Base-by-base conservation (phyloP, 2,329 filamentous ascomycete species). In the Mariannaea sp. region DNA sequence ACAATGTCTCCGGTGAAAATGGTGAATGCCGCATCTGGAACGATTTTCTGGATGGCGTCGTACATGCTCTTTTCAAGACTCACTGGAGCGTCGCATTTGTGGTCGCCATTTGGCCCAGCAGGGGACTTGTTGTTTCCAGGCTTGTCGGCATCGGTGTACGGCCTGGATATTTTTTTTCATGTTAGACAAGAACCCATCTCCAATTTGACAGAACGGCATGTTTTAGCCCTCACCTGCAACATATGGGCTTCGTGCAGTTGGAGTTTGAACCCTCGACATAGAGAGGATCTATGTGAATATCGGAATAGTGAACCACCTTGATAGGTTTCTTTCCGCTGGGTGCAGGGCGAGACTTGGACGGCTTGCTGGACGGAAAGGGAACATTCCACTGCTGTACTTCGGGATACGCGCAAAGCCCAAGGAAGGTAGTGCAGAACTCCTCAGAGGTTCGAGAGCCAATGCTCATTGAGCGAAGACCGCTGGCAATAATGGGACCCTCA, bases 1-100 rank as follows among this genome's bases (percentile, higher is more conserved):
- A 84, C 72, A 22, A 85, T 75, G 55, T 85, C 82, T 5, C 83
- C 83, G 0, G 82, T 85, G 68, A 83, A 85, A 43, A 85, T 73
- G n/a, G 76, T 71, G 54, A 85, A 82, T 2, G 74, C 73, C 0
- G 79, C 75, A 52, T 81, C 70, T 1, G 75, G 76, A 0, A 73
- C 75, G 12, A 80, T 56, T 7, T 70, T 57, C 39, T 71, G 72
- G 60, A 85, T 82, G 8, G 77, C 76, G 0, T 74, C 70, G 56
- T 82, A 77, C 78, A 84, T 78, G 70, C 80, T 84, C 44, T 79
- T 65, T 59, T 84, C 80, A 1, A 85, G 72, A 13, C 65, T 71
- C 12, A 75, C 55, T 0, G 82, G 82, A 0, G 75, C 65, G 59
- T 84, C 81, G 53, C 82, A 84, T 3, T 77, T 75, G 40, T 78